phyloP scores from a whole-genome alignment of 495 filamentous ascomycete species.

The Pseudevernia furfuracea region DNA sequence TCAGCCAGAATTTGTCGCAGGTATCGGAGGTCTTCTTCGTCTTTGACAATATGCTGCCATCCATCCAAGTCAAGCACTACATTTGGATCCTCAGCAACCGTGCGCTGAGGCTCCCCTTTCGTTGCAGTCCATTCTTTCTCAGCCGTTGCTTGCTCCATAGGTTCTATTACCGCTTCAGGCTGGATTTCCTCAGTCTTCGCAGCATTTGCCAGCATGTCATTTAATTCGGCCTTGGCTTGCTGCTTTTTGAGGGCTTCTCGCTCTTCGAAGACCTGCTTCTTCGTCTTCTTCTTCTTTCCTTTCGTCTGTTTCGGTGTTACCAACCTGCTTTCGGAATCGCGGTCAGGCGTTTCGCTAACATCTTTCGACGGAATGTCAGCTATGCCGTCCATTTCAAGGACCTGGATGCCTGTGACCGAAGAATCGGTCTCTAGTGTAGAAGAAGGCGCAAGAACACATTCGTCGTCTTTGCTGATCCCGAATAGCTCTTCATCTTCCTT shows the following conservation, averaged over 20 bases:
- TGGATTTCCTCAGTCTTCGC: constrained; percentile 22
- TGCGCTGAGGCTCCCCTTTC: constrained; percentile 50
- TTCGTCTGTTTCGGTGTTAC: constrained; percentile 37
- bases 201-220: constrained; percentile 29
- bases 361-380: constrained; percentile 35
- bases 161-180: constrained; percentile 25
- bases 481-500: constrained; percentile 77
- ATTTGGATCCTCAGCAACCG: constrained; percentile 58
- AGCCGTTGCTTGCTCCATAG: constrained; percentile 28
- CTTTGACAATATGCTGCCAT: constrained; percentile 67
- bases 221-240: constrained; percentile 35
- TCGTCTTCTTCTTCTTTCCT: constrained; percentile 60
- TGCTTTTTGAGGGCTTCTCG: constrained; percentile 50
- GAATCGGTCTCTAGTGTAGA: constrained; percentile 31
- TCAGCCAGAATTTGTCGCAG: constrained; percentile 45
- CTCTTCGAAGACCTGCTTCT: constrained; percentile 66
- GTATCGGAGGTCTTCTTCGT: constrained; percentile 67
- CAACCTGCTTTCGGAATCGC: constrained; percentile 28
- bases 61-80: constrained; percentile 69
- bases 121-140: constrained; percentile 56
- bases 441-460: constrained; percentile 28
- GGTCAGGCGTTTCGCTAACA: constrained; percentile 38
- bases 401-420: constrained; percentile 11
- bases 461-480: constrained; percentile 46
- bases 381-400: constrained; percentile 14